These are phyloP conservation scores for Leishmania major DNA, from an alignment of 208 protist species.

Conservation along the genomic window DNA sequence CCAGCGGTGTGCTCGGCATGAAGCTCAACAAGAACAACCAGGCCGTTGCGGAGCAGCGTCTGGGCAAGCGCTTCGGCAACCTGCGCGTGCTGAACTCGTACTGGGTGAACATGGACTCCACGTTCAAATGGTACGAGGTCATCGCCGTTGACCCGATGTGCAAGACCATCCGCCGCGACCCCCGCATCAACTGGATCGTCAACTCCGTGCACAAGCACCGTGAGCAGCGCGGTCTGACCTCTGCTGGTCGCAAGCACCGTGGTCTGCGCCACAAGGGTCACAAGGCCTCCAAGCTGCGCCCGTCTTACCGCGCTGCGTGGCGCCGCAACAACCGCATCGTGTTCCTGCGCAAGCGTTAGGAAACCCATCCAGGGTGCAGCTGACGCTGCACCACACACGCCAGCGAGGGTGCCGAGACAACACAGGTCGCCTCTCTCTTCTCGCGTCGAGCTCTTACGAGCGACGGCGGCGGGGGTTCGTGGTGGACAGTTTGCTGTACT, in stretches of 20 bases:
- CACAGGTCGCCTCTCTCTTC: not conserved
- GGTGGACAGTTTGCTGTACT: not conserved
- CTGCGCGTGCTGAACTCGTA: constrained; percentile 99
- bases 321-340: constrained; percentile 98
- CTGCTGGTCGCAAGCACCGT: constrained; percentile 96
- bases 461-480: not conserved
- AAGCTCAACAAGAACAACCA: constrained; percentile 97
- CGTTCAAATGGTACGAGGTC: constrained; percentile 99
- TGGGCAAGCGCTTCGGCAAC: constrained; percentile 95
- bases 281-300: constrained; percentile 94
- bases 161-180: constrained; percentile 97
- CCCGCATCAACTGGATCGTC: constrained; percentile 99
- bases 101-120: constrained; percentile 98
- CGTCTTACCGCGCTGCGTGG: constrained; percentile 97
- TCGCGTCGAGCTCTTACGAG: not conserved
- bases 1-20: constrained; percentile 97
- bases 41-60: constrained; percentile 97
- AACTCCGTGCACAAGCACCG: constrained; percentile 97
- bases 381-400: not conserved
- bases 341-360: constrained; percentile 93
- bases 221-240: constrained; percentile 98
- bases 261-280: constrained; percentile 97
- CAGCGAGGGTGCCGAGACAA: not conserved
- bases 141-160: constrained; percentile 99
- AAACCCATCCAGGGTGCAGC: not conserved